These are phyloP conservation scores for Globisporangium ultimum DNA, from an alignment of 352 stramenopile genomes.

Conservation along the genomic window DNA sequence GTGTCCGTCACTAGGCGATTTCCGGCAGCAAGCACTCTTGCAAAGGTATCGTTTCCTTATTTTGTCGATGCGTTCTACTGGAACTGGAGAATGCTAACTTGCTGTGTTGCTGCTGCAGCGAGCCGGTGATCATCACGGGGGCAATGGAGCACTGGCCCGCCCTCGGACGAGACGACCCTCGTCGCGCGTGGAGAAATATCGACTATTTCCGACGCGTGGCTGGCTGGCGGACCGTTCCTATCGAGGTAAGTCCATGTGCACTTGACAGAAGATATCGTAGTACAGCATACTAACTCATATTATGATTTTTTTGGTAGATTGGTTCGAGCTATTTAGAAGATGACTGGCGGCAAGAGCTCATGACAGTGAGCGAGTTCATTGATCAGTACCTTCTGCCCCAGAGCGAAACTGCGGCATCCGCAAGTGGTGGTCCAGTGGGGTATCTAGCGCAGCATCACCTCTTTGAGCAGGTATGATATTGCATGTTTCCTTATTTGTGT, in stretches of 20 bases:
- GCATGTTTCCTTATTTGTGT: background rate
- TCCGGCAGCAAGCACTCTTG: conserved; percentile 51
- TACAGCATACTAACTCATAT: background rate
- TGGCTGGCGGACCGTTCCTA: conserved; percentile 67
- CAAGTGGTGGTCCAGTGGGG: conserved; percentile 20
- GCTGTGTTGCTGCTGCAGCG: conserved; percentile 20
- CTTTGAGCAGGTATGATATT: conserved; percentile 77
- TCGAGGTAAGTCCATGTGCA: conserved; percentile 49
- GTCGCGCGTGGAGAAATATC: conserved; percentile 53
- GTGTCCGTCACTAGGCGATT: conserved; percentile 58
- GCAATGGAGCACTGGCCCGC: conserved; percentile 85
- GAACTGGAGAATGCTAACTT: background rate
- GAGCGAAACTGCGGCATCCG: background rate
- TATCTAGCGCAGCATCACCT: conserved; percentile 90
- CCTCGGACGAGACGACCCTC: conserved; percentile 31
- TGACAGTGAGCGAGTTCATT: conserved; percentile 79
- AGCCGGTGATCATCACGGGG: conserved; percentile 69
- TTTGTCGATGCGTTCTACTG: background rate
- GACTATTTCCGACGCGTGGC: conserved; percentile 73
- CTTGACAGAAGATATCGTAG: no score
- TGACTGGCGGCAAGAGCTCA: conserved; percentile 76
- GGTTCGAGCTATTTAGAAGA: conserved; percentile 79
- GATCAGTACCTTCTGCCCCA: conserved; percentile 48
- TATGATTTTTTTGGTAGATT: conserved; percentile 28
- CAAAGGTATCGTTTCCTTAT: conserved; percentile 29